These are phyloP conservation scores for Ganoderma leucocontextum DNA, from an alignment of 1,284 basidiomycete genomes.

Conservation along the genomic window DNA sequence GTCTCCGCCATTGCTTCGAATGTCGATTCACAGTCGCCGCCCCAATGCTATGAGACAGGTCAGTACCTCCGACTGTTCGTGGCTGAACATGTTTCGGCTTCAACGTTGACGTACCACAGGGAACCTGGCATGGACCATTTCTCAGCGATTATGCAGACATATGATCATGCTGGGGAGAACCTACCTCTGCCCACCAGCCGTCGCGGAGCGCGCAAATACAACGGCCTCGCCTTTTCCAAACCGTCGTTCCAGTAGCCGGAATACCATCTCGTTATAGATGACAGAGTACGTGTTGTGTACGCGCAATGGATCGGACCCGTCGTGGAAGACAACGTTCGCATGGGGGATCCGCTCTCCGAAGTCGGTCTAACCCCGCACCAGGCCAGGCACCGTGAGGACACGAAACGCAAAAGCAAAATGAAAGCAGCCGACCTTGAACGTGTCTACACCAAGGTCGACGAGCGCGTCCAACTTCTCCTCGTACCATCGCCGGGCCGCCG, in stretches of 20 bases:
- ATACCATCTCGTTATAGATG: conserved; percentile 76
- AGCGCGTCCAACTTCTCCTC: conserved; percentile 63
- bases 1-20: conserved; percentile 84
- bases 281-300: conserved; percentile 75
- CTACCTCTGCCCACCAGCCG: conserved; percentile 69
- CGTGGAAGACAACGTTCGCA: conserved; percentile 65
- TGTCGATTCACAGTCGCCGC: conserved; percentile 80
- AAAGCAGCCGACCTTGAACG: conserved; percentile 61
- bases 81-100: neutral
- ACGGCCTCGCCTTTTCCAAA: conserved; percentile 74
- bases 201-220: conserved; percentile 72
- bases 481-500: conserved; percentile 74
- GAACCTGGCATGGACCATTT: conserved; percentile 38
- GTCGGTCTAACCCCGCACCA: conserved; percentile 58
- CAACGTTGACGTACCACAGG: conserved; percentile 18
- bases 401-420: neutral
- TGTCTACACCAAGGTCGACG: conserved; percentile 75
- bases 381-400: neutral
- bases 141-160: neutral
- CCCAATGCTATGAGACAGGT: conserved; percentile 63
- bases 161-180: neutral
- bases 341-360: conserved; percentile 78
- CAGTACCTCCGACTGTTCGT: conserved; percentile 1
- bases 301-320: conserved; percentile 74
- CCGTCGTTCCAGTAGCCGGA: conserved; percentile 62